Evolutionary conservation across 2,329 filamentous ascomycete species (phyloP), one percentile per base, ranked within the genome.

Genomic region (Alternaria longipes): DNA sequence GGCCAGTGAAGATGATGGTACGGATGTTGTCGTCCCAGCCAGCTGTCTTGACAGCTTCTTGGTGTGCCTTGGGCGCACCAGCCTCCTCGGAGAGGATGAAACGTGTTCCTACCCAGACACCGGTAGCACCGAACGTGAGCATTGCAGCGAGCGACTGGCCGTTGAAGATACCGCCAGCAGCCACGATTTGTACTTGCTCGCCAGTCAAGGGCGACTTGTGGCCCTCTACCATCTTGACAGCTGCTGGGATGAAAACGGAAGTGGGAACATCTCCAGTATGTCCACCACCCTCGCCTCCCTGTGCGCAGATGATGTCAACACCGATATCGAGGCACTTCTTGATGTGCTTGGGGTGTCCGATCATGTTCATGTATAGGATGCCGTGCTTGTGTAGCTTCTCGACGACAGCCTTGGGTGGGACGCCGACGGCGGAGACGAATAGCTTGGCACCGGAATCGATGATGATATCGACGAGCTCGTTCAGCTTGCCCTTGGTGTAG

Each of bases 331-430:
- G 86, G 81, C 93, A 96, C 87, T 98, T 99, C 83, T 93, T 87
- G 66, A 97, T 94, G 84, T 99, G 95, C 89, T 99, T 99, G 77
- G 95, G 94, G 86, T 99, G 95, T 70, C 95, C 95, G 79, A 99
- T 94, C 95, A 99, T 99, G 90, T 99, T 99, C 95, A 98, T 98
- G 87, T 96, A 97, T 70, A 97, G 86, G 71, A 99, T 87, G 70
- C 94, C 94, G 75, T 89, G 84, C 77, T 89, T 87, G 87, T 99
- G 95, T 47, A 99, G 89, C 78, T 88, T 91, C 69, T 98, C 93
- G 74, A 99, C 93, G 60, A 97, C 90, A 71, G 87, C 84, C 82
- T 92, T 92, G 69, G 95, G 93, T 44, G 95, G 94, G 26, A 98
- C 91, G 75, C 95, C 95, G 79, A 99, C 93, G 74, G 95, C 95